These are phyloP conservation scores for Austroboletus festivus DNA, from an alignment of 768 basidiomycete genomes.

Conservation along the genomic window DNA sequence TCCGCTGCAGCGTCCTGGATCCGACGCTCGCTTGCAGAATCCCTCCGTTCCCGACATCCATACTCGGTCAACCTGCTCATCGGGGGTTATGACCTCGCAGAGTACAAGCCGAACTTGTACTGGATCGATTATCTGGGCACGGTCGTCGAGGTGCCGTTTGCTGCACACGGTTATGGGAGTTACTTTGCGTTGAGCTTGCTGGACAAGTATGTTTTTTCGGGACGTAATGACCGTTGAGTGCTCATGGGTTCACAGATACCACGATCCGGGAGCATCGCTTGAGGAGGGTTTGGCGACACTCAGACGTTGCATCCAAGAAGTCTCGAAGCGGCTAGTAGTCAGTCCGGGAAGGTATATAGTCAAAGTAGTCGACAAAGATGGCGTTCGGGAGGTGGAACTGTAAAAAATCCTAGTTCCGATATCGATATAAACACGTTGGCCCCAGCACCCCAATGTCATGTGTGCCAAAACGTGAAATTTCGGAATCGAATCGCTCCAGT, in stretches of 20 bases:
- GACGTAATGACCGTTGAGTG: neutral
- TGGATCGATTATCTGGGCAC: constrained; percentile 98
- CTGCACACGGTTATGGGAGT: constrained; percentile 91
- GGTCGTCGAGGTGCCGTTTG: constrained; percentile 83
- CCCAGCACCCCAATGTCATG: too few relatives aligned
- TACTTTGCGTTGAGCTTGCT: constrained; percentile 92
- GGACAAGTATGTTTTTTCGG: constrained; percentile 64
- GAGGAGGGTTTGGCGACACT: constrained; percentile 86
- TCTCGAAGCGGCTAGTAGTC: constrained; percentile 78
- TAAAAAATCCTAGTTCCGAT: constrained; percentile 31
- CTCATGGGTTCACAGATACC: constrained; percentile 56
- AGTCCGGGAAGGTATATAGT: constrained; percentile 81
- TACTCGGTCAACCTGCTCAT: constrained; percentile 92
- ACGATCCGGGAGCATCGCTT: constrained; percentile 79
- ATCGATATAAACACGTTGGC: too few relatives aligned
- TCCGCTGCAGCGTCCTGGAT: constrained; percentile 94
- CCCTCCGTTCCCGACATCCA: constrained; percentile 81
- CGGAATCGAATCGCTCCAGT: constrained; percentile 7
- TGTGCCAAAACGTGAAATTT: too few relatives aligned
- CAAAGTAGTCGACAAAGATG: constrained; percentile 90
- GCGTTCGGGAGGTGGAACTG: constrained; percentile 76
- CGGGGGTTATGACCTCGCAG: constrained; percentile 86
- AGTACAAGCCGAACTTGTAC: constrained; percentile 72
- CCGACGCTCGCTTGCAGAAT: constrained; percentile 83
- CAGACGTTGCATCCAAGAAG: constrained; percentile 85